Evolutionary conservation across 352 stramenopile genomes (phyloP).

Genomic region (Pythium brachiatum): DNA sequence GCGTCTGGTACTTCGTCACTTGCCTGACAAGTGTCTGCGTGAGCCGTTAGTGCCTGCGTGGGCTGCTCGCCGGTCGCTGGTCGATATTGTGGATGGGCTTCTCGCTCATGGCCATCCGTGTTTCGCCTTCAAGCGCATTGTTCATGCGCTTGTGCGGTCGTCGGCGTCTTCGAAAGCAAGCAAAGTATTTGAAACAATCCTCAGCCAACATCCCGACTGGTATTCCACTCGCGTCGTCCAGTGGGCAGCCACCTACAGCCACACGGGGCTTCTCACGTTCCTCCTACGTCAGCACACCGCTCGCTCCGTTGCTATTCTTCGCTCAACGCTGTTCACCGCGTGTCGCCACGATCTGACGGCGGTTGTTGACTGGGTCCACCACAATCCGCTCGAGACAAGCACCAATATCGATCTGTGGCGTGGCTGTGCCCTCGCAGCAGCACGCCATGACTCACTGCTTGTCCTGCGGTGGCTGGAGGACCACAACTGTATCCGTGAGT

Average conservation of each 20-base stretch:
- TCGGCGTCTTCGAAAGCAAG: background rate
- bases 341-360: background rate
- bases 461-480: background rate
- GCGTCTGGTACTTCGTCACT: background rate
- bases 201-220: conserved; percentile 3
- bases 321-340: background rate
- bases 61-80: conserved; percentile 5
- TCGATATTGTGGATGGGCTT: conserved; percentile 1
- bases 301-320: background rate
- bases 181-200: background rate
- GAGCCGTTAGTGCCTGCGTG: background rate
- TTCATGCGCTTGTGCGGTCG: background rate
- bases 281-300: background rate
- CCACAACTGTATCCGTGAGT: background rate
- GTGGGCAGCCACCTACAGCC: conserved; percentile 13
- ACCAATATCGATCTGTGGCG: background rate
- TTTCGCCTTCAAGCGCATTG: background rate
- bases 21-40: background rate
- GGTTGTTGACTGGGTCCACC: conserved; percentile 2
- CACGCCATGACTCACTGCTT: background rate
- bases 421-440: background rate
- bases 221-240: background rate
- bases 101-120: background rate
- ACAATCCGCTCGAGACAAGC: background rate
- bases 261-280: background rate